Evolutionary conservation across 163 green algal species (phyloP).

Genomic region (Chloromonas sp.): DNA sequence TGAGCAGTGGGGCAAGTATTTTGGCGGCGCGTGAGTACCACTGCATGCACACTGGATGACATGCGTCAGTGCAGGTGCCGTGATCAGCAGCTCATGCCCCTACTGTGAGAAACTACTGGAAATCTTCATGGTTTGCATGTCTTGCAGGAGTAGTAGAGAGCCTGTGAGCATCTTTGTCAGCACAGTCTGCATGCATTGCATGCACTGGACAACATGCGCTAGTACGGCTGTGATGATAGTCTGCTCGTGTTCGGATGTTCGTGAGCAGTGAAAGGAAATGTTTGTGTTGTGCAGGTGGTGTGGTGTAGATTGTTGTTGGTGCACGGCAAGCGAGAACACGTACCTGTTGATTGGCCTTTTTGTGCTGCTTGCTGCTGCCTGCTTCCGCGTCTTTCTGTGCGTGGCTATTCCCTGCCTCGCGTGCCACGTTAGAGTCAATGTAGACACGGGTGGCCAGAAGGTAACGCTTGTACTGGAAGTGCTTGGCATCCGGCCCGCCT

Average conservation of each 20-base stretch:
- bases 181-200: no score
- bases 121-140: neutral
- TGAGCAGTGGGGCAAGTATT: neutral
- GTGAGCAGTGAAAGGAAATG: no score
- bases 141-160: no score
- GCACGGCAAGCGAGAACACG: neutral
- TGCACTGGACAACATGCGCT: no score
- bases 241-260: no score
- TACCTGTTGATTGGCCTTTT: neutral
- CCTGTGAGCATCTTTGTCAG: no score
- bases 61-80: neutral
- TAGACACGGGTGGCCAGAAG: slow-evolving; percentile 69
- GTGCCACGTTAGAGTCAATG: slow-evolving; percentile 31
- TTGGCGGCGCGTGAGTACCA: neutral
- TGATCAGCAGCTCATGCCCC: neutral
- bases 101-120: neutral
- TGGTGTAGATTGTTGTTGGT: no score
- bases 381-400: slow-evolving; percentile 10
- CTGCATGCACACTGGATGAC: neutral
- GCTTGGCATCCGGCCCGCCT: slow-evolving; percentile 9
- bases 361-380: neutral
- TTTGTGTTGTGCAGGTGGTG: no score
- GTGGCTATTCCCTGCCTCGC: no score
- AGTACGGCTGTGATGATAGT: no score
- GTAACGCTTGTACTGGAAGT: slow-evolving; percentile 66